Percentiles rank a stretch among this genome's conserved stretches.
These are phyloP conservation scores for Exophiala bonariae DNA, from an alignment of 2,329 filamentous ascomycete species.

Conservation along the genomic window DNA sequence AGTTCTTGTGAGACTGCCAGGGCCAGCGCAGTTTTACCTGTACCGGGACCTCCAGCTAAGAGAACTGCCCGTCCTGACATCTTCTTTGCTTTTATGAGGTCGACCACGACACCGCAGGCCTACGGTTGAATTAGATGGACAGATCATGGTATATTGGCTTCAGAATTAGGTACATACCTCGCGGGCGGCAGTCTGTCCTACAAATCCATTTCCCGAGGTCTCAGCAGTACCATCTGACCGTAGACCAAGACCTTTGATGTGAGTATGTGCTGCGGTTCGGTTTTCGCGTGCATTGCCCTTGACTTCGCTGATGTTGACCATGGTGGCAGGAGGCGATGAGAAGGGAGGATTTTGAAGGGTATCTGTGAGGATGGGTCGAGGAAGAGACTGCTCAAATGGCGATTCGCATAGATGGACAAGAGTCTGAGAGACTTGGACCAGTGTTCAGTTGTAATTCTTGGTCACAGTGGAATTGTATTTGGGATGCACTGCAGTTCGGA, in stretches of 20 bases:
- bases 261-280: slow-evolving; percentile 92
- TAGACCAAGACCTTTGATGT: slow-evolving; percentile 93
- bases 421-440: too few relatives aligned
- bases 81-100: slow-evolving; percentile 92
- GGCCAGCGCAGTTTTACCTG: slow-evolving; percentile 94
- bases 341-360: slow-evolving; percentile 8
- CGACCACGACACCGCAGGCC: slow-evolving; percentile 94
- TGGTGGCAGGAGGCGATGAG: slow-evolving; percentile 38
- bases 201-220: slow-evolving; percentile 75
- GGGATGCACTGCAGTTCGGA: too few relatives aligned
- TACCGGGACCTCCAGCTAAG: slow-evolving; percentile 90
- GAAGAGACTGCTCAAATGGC: too few relatives aligned
- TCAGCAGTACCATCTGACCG: slow-evolving; percentile 84
- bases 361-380: background rate
- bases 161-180: slow-evolving; percentile 61
- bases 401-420: too few relatives aligned
- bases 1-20: slow-evolving; percentile 95
- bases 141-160: slow-evolving; percentile 1
- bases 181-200: slow-evolving; percentile 82
- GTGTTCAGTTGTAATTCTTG: too few relatives aligned
- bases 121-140: slow-evolving; percentile 36
- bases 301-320: slow-evolving; percentile 91
- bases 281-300: slow-evolving; percentile 94
- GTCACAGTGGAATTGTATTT: too few relatives aligned
- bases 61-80: slow-evolving; percentile 95